phyloP scores from a whole-genome alignment of 371 early-diverging fungal species.

The Nematocida sp. region DNA sequence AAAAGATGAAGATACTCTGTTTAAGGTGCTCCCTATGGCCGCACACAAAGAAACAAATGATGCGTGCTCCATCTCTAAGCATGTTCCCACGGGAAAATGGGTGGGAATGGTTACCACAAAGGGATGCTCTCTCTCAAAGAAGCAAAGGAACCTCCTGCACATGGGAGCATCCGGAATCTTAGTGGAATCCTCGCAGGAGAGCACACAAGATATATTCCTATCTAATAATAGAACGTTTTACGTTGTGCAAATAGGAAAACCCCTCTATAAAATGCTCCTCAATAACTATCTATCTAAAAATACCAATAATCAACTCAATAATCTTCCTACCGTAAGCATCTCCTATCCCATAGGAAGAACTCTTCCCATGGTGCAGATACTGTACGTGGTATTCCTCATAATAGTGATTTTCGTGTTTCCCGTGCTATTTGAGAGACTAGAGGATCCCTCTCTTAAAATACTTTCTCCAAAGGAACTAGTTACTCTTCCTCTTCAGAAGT shows the following conservation, averaged over 20 bases:
- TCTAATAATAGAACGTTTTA: slow-evolving; percentile 3
- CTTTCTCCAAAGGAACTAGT: slow-evolving; percentile 33
- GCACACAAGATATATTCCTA: not conserved
- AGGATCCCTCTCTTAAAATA: slow-evolving; percentile 4
- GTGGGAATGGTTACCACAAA: slow-evolving; percentile 36
- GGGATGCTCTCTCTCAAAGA: slow-evolving; percentile 25
- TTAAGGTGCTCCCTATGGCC: slow-evolving; percentile 32
- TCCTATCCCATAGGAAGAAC: not conserved
- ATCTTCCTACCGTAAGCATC: slow-evolving; percentile 30
- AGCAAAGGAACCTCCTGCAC: slow-evolving; percentile 28
- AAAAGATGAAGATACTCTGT: not conserved
- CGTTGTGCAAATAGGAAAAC: not conserved
- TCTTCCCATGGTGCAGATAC: slow-evolving; percentile 32
- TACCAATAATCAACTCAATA: not conserved
- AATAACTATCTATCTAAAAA: slow-evolving; percentile 2
- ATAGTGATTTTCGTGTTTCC: slow-evolving; percentile 54
- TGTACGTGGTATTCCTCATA: slow-evolving; percentile 36
- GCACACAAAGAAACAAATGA: not conserved
- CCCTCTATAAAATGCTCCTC: slow-evolving; percentile 8
- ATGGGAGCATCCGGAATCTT: slow-evolving; percentile 52
- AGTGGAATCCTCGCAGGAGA: not conserved
- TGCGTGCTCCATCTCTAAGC: not conserved
- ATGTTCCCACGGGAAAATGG: slow-evolving; percentile 13
- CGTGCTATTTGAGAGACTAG: slow-evolving; percentile 45
- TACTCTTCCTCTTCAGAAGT: not conserved